Percentiles rank a stretch among this genome's conserved stretches.
Evolutionary conservation across 768 basidiomycete genomes (phyloP).

Genomic region (Calocera viscosa): DNA sequence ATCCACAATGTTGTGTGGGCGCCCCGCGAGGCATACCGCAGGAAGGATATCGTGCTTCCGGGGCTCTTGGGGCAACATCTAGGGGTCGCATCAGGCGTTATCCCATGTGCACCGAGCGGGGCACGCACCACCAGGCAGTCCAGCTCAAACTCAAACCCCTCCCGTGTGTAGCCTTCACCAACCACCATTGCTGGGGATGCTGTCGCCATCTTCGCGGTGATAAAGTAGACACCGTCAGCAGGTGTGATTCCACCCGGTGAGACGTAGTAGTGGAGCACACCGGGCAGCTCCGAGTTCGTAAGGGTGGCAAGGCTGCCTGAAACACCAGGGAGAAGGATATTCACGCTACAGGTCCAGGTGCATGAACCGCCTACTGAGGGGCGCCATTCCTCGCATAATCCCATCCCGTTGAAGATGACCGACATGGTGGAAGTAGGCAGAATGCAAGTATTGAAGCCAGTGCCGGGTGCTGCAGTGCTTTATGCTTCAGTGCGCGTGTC

Average conservation of each 20-base stretch:
- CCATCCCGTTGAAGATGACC: no score
- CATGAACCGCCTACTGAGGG: no score
- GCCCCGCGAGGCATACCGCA: background rate
- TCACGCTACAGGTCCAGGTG: no score
- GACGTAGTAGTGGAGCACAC: background rate
- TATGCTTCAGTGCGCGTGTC: no score
- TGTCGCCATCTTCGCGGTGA: background rate
- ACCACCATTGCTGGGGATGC: background rate
- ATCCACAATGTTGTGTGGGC: background rate
- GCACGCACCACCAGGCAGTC: background rate
- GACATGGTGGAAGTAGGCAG: no score
- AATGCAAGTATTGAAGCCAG: no score
- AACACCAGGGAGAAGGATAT: no score
- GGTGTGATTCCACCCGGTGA: background rate
- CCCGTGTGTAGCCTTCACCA: background rate
- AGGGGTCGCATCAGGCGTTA: background rate
- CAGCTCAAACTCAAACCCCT: background rate
- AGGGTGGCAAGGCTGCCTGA: no score
- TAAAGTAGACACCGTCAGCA: background rate
- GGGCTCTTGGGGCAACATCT: background rate
- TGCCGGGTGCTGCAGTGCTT: no score
- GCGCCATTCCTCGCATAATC: no score
- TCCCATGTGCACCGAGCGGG: background rate
- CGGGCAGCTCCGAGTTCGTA: background rate
- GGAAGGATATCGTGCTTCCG: background rate